Conservation (phyloP, 2,329 filamentous ascomycete genomes). For the Aspergillus ibericus region DNA sequence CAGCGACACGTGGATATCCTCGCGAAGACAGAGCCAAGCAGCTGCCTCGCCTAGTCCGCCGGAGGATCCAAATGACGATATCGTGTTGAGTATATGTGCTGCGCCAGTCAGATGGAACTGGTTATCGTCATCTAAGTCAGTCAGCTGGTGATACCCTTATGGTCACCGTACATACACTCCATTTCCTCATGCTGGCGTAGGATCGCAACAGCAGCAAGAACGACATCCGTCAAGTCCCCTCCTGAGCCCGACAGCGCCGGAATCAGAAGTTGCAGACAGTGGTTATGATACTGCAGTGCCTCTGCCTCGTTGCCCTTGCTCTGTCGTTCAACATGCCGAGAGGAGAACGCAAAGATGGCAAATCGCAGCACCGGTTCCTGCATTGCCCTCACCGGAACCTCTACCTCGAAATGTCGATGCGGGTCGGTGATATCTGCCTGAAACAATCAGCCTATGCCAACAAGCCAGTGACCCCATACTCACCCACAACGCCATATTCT, state of each 20-base stretch:
- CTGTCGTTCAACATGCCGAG: constrained; percentile 33
- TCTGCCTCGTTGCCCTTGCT: constrained; percentile 25
- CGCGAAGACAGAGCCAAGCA: constrained; percentile 42
- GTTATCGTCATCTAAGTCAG: constrained; percentile 29
- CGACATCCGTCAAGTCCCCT: constrained; percentile 27
- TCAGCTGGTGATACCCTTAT: constrained; percentile 2
- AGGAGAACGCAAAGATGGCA: constrained; percentile 36
- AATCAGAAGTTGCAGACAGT: constrained; percentile 36
- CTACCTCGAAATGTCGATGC: constrained; percentile 32
- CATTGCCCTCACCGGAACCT: constrained; percentile 32
- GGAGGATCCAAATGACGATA: constrained; percentile 38
- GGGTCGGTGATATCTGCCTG: constrained; percentile 36
- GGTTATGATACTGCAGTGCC: constrained; percentile 34
- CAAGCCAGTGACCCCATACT: background rate
- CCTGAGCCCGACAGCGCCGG: constrained; percentile 31
- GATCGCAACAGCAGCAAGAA: constrained; percentile 35
- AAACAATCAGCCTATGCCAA: background rate
- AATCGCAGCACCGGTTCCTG: constrained; percentile 33
- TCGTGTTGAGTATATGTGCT: constrained; percentile 37
- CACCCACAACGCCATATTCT: constrained; percentile 37
- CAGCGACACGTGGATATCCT: constrained; percentile 41
- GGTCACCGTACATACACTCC: constrained; percentile 19
- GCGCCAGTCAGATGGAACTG: constrained; percentile 38
- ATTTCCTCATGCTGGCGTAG: constrained; percentile 40
- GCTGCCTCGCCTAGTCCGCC: constrained; percentile 42